Base-by-base conservation (phyloP, 805 yeast species). In the Kodamaea leandrae region DNA sequence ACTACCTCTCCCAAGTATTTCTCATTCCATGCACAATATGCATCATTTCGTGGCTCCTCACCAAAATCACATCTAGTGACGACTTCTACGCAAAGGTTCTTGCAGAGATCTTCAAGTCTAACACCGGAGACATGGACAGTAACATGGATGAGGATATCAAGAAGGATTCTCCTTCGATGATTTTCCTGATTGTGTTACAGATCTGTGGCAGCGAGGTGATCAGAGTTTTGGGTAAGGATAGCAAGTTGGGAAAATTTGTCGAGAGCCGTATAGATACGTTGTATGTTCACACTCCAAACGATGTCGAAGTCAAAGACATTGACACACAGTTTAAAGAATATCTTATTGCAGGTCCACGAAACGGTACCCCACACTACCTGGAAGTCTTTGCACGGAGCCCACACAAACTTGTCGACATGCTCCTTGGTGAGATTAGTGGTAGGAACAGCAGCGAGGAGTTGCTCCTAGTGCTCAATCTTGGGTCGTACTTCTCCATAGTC, bases 1-100 rank as follows among this genome's bases (percentile, higher is more conserved):
- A 90, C 53, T 88, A 90, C 53, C 84, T 91, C 50, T 68, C 85
- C 33, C 96, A 90, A 53, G 84, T 87, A 2, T 85, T 86, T 47
- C 67, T 91, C 48, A 68, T 85, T 1, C 58, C 76, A 51, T 49
- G 83, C 73, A 76, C 62, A 64, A 34, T 61, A 17, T 61, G 62
- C 25, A 59, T 67, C 18, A 53, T 67, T 14, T 58, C 52, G 36
- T 68, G 72, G 71, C 35, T 54, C 3, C 36, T 48, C 10, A 39
- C 42, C 8, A 46, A 44, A 29, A 50, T 55, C 8, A 20, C 26
- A 2, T 13, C 38, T 9, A 32, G 40, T 12, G 37, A 39, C 3
- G 52, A 51, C 9, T 35, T 47, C 2, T 51, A 46, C 28, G 37
- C 58, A 15, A 48, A 47, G 19, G 55, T 62, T 4, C 44, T 64